Evolutionary conservation across 768 basidiomycete genomes (phyloP).

Genomic region (Lactarius pseudohatsudake): DNA sequence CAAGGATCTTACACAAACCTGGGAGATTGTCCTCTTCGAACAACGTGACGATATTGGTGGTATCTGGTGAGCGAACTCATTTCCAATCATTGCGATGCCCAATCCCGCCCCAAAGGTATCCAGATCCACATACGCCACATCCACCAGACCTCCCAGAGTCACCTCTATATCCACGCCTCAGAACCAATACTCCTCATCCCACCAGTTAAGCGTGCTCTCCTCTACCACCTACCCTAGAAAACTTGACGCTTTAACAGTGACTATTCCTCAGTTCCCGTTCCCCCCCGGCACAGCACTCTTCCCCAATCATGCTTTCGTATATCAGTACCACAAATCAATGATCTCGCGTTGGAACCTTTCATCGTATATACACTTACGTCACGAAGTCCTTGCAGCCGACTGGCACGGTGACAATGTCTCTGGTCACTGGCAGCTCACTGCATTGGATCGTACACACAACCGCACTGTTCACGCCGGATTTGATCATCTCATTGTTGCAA

Average conservation of each 20-base stretch:
- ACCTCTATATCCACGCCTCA: conserved; percentile 55
- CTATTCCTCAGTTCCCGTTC: conserved; percentile 54
- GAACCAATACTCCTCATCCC: conserved; percentile 56
- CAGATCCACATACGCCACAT: conserved; percentile 57
- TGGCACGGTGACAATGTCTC: conserved; percentile 42
- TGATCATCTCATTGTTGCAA: conserved; percentile 56
- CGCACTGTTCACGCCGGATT: conserved; percentile 38
- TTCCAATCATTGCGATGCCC: not conserved
- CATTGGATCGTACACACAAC: conserved; percentile 33
- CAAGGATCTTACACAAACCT: conserved; percentile 38
- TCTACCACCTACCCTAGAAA: not conserved
- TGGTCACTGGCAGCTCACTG: conserved; percentile 48
- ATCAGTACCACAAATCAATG: conserved; percentile 48
- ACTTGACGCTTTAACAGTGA: conserved; percentile 40
- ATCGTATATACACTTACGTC: conserved; percentile 44
- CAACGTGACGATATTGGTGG: conserved; percentile 53
- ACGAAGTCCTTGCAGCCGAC: conserved; percentile 42
- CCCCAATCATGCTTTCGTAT: conserved; percentile 47
- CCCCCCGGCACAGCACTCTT: conserved; percentile 51
- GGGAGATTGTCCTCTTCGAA: conserved; percentile 55
- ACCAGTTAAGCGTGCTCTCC: conserved; percentile 33
- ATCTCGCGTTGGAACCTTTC: conserved; percentile 41
- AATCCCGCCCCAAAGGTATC: conserved; percentile 31
- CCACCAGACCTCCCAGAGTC: conserved; percentile 29
- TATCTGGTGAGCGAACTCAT: conserved; percentile 45